A percentile compares a stretch with the other conserved stretches of the same genome.
phyloP scores from a whole-genome alignment of 768 basidiomycete genomes.

The Russula olivacea region DNA sequence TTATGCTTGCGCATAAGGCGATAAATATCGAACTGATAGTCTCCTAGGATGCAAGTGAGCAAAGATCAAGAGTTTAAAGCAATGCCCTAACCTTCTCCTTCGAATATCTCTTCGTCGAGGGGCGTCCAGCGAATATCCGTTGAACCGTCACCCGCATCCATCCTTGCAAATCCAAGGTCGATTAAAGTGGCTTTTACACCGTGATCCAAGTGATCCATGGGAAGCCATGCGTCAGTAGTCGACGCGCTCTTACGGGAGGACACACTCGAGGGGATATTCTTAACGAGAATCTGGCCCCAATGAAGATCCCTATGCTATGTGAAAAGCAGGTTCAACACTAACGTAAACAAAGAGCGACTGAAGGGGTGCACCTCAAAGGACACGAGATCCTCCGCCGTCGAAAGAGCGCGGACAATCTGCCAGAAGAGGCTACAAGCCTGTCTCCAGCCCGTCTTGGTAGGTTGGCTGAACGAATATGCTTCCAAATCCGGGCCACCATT shows the following conservation, averaged over 20 bases:
- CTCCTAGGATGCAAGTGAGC: constrained; percentile 42
- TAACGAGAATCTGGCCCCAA: constrained; percentile 92
- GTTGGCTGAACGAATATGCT: constrained; percentile 59
- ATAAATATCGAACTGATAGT: constrained; percentile 94
- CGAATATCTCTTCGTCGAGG: constrained; percentile 85
- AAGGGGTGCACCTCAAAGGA: constrained; percentile 72
- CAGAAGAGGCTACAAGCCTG: constrained; percentile 88
- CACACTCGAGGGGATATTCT: constrained; percentile 37
- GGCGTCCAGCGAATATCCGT: constrained; percentile 61
- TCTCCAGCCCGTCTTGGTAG: constrained; percentile 63
- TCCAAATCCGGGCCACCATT: constrained; percentile 92
- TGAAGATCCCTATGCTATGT: constrained; percentile 96
- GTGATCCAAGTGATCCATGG: constrained; percentile 61
- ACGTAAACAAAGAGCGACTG: not conserved
- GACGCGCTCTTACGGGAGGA: constrained; percentile 27
- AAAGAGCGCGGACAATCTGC: constrained; percentile 77
- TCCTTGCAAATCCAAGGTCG: constrained; percentile 89
- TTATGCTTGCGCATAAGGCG: constrained; percentile 72
- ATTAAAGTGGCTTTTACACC: constrained; percentile 83
- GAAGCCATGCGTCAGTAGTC: constrained; percentile 27
- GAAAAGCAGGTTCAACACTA: not conserved
- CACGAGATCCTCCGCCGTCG: constrained; percentile 70
- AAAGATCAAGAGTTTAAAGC: not conserved
- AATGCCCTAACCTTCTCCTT: constrained; percentile 66
- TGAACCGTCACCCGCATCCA: constrained; percentile 50